Evolutionary conservation across 2,329 filamentous ascomycete species (phyloP), one percentile per base, ranked within the genome.

Genomic region (Chaetoscypha palmicola): DNA sequence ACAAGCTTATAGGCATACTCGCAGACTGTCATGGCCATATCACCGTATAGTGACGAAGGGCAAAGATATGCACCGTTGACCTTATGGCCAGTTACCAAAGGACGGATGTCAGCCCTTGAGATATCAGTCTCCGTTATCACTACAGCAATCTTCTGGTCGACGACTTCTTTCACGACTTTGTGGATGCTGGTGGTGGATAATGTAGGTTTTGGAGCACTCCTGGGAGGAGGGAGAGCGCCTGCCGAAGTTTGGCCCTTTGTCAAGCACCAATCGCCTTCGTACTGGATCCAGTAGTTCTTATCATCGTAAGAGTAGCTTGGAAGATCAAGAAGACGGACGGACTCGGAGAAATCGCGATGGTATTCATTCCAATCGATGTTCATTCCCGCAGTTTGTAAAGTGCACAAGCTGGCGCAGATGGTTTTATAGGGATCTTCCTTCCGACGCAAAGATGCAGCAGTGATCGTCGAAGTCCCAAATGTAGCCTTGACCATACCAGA

Each of bases 361-460:
- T 76, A 85, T 63, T 87, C 83, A 47, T 79, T 75, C 75, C 84
- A 90, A 59, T 83, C 71, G 46, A 90, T 68, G 32, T 72, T 67
- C 5, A 85, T 65, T 30, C 83, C 83, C 8, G 71, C 72, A 3
- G 66, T 66, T 63, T 84, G 78, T 0, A 90, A 68, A 1, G 72
- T 69, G 50, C 71, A 72, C 41, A 85, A 65, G 53, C 68, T 79
- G 43, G 64, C 65, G 19, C 74, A 66, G 9, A 87, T 65, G 0
- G 78, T 82, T 64, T 77, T 78, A 73, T 79, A 85, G n/a, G 74
- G 67, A 47, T 76, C 66, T 57, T 83, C 79, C 30, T 71, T 73
- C 45, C 79, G 76, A 26, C 77, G 78, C 8, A 85, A 67, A 2
- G 80, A 79, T 2, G 79, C 71, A 8, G 75, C 70, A 12, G 77